phyloP scores from a whole-genome alignment of 2,329 filamentous ascomycete species.

The Fonsecaea pedrosoi region DNA sequence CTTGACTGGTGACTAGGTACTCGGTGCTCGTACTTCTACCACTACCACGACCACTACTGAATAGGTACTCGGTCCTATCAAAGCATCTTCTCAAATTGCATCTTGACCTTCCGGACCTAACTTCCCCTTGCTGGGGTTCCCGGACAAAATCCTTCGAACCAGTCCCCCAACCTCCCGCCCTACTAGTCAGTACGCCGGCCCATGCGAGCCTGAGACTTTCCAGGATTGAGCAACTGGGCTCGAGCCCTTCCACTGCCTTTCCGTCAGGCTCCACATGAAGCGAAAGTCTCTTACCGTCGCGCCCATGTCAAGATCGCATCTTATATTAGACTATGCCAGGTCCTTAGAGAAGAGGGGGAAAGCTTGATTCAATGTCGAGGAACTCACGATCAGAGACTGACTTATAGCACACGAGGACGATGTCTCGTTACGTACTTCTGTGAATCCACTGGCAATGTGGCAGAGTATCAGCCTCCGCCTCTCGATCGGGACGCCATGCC shows the following conservation, averaged over 20 bases:
- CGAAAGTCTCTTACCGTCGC: neutral
- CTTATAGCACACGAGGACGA: neutral
- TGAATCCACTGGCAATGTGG: neutral
- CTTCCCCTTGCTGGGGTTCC: neutral
- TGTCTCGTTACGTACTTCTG: neutral
- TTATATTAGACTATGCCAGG: neutral
- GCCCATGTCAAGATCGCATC: neutral
- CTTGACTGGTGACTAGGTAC: no score
- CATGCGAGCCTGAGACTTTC: neutral
- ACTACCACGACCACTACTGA: neutral
- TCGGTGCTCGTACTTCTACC: neutral
- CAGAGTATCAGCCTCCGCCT: neutral
- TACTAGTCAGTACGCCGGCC: neutral
- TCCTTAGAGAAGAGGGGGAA: neutral
- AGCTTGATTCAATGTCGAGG: slow-evolving; percentile 1
- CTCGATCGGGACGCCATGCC: neutral
- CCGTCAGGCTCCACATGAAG: neutral
- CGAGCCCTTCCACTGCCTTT: neutral
- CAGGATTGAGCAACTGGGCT: neutral
- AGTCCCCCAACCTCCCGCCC: neutral
- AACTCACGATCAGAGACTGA: neutral
- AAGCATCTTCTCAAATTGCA: neutral
- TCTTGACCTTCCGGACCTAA: neutral
- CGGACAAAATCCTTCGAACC: neutral
- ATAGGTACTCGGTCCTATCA: neutral